Evolutionary conservation across 176 grass and related monocot species (phyloP), one percentile per base, ranked within the genome.

Genomic region (Secale cereale): DNA sequence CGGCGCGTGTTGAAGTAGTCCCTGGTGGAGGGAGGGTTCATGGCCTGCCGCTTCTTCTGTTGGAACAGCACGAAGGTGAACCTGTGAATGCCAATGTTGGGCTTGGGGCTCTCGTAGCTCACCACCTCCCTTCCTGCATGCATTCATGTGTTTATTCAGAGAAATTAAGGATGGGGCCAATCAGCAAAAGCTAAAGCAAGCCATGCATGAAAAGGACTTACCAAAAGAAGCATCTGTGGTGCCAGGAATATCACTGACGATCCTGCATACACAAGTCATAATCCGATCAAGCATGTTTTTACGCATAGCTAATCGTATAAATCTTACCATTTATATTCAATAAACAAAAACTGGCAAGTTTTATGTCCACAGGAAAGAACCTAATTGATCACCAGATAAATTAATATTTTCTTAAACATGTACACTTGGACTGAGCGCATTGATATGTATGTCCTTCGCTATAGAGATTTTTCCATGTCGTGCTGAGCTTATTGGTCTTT

Each of bases 241-340:
- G 87, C 94, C 94, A 45, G 94, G 94, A 85, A 97, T 97, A 79
- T 97, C 92, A 84, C 76, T 92, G 57, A 97, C 94, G 78, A 97
- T 91, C 94, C 94, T 97, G 94, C 56, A 76, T 76, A 32, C 73
- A 76, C 52, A 84, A 76, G 59, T 62, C 12, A 76, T 35, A 48
- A 48, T 66, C 70, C 74, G 56, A 56, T 87, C 80, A 90, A 90
- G 45, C 35, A 13, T 75, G 19, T 74, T 67, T 83, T 75, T 75
- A 75, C 75, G 85, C 57, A 7, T 29, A 78, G 37, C 32, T 74
- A 26, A 32, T 11, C 11, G 16, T 65, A 46, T 74, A 74, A 46
- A 62, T 22, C 59, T 65, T 57, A 31, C 20, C 37, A 35, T 63
- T 64, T 64, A n/a, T 48, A 28, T 64, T 46, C 23, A 13, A 6